These are phyloP conservation scores for Cordyceps tenuipes DNA, from an alignment of 2,329 filamentous ascomycete genomes.

Conservation along the genomic window DNA sequence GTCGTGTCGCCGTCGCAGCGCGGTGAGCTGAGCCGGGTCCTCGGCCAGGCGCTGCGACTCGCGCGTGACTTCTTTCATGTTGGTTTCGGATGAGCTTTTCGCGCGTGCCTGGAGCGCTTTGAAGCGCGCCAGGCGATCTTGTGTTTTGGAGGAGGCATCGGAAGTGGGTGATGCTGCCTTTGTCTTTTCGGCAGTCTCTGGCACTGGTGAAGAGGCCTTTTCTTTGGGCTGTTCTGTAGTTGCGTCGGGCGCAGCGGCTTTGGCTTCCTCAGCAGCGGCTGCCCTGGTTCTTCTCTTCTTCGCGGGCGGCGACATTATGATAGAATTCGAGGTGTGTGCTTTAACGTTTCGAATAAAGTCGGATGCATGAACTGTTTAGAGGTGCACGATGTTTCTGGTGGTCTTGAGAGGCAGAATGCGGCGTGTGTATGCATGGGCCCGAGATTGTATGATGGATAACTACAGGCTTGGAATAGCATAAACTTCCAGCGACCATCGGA, in stretches of 20 bases:
- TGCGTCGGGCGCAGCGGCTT: slow-evolving; percentile 13
- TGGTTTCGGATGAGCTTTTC: slow-evolving; percentile 62
- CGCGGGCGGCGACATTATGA: slow-evolving; percentile 30
- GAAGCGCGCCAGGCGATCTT: slow-evolving; percentile 72
- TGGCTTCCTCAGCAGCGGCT: slow-evolving; percentile 13
- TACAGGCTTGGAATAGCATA: not conserved
- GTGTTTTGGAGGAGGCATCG: slow-evolving; percentile 36
- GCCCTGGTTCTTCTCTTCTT: slow-evolving; percentile 36
- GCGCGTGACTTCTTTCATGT: slow-evolving; percentile 73
- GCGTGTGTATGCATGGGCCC: not conserved
- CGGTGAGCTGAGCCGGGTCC: slow-evolving; percentile 67
- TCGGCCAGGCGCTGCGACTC: slow-evolving; percentile 73
- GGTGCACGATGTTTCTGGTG: not conserved
- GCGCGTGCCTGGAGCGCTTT: slow-evolving; percentile 78
- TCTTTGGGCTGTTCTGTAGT: slow-evolving; percentile 14
- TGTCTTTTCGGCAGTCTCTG: slow-evolving; percentile 13
- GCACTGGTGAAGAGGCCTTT: not conserved
- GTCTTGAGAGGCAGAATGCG: not conserved
- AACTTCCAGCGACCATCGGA: not conserved
- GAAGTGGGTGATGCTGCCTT: not conserved
- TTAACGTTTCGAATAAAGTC: no score
- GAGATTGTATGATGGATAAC: no score
- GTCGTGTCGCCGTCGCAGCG: slow-evolving; percentile 77
- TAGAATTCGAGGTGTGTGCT: not conserved
- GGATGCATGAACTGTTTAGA: not conserved